phyloP scores from a whole-genome alignment of 306 rosid genomes.

The Betula pendula region DNA sequence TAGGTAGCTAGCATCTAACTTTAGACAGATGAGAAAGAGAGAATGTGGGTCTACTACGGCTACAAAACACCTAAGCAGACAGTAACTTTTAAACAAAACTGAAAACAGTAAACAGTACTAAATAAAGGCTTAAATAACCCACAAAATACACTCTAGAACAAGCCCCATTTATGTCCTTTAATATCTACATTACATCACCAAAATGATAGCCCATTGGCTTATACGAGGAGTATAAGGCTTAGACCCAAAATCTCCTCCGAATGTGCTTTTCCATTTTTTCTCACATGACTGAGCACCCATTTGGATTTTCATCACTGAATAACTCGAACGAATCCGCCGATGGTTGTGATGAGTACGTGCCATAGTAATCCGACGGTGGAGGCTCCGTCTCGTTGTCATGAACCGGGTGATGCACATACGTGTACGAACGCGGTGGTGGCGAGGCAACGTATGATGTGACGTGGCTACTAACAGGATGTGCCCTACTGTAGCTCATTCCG shows the following conservation, averaged over 20 bases:
- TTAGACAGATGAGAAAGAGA: neutral
- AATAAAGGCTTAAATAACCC: slow-evolving; percentile 23
- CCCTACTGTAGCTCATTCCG: slow-evolving; percentile 39
- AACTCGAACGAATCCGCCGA: slow-evolving; percentile 45
- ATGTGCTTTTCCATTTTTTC: too few species aligned
- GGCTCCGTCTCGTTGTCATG: slow-evolving; percentile 24
- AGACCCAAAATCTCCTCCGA: slow-evolving; percentile 12
- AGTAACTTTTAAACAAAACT: slow-evolving; percentile 12
- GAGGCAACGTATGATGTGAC: slow-evolving; percentile 50
- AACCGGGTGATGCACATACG: slow-evolving; percentile 23
- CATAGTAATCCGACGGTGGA: slow-evolving; percentile 25
- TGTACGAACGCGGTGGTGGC: slow-evolving; percentile 39
- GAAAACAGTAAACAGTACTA: slow-evolving; percentile 24
- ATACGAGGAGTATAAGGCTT: slow-evolving; percentile 36
- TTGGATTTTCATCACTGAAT: slow-evolving; percentile 83
- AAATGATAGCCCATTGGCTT: slow-evolving; percentile 30
- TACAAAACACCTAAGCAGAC: slow-evolving; percentile 15
- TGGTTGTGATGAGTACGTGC: slow-evolving; percentile 31
- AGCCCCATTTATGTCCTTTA: neutral
- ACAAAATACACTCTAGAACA: slow-evolving; percentile 27
- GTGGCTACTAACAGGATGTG: slow-evolving; percentile 41
- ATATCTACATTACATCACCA: slow-evolving; percentile 40
- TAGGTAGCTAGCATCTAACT: too few species aligned
- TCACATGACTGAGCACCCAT: slow-evolving; percentile 65
- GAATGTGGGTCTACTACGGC: slow-evolving; percentile 1